Base-by-base conservation (phyloP, 2,329 filamentous ascomycete species). In the Trichothecium sympodiale region DNA sequence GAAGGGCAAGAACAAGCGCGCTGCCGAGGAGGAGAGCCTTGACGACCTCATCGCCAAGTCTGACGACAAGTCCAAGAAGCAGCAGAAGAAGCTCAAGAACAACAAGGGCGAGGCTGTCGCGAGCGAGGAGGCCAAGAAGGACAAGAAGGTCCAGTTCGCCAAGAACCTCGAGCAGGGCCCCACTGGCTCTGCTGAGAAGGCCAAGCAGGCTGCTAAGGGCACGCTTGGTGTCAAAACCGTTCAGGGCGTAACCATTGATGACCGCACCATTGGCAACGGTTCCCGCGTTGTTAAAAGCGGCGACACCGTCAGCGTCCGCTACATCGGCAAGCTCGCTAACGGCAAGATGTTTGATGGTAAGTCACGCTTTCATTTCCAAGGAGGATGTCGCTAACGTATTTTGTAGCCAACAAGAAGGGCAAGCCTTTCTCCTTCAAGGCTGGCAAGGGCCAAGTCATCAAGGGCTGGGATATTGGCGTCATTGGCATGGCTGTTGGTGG, bases 141-240 rank as follows among this genome's bases (percentile, higher is more conserved):
- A 83, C 61, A 95, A 95, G 77, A 96, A 95, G 71, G 91, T 98
- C 42, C 86, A 94, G 62, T 98, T 98, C 59, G 89, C 91, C 56
- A 95, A 96, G 75, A 88, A 96, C 62, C 85, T 98, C 43, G 91
- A 96, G 71, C 87, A 94, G 63, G 91, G 91, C 41, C 91, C 91
- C 44, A 93, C 87, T 30, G 78, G 80, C 46, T 80, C 83, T 38
- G 65, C 73, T 45, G 55, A 56, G 46, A 59, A 61, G 52, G 51
- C 52, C 33, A 62, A 61, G 53, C 49, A 58, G 47, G 46, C 45
- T 23, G 46, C 42, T 47, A 60, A 60, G 50, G 68, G 69, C 37
- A 62, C 73, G 26, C 65, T 79, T 33, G 77, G 81, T 43, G 71
- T 83, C 52, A 91, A 85, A 69, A 77, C 77, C 38, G 77, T 96